Percentiles rank a stretch among this genome's conserved stretches.
Conservation (phyloP, 2,329 filamentous ascomycete species). For the Hirsutella thompsonii region DNA sequence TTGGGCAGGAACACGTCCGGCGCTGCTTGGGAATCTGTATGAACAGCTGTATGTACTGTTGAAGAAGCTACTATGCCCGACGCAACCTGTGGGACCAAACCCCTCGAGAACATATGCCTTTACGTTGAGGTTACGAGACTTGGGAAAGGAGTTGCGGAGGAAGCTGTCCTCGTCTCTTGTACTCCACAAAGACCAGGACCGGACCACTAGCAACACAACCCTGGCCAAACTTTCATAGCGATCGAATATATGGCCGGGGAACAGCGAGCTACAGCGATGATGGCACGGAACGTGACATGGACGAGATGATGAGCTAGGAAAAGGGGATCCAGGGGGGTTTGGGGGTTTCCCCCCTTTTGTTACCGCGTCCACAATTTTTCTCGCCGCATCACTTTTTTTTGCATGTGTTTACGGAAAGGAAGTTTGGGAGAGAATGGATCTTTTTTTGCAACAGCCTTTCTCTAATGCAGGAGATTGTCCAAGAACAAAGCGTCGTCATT, state of each 20-base stretch:
- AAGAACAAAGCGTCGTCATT: not conserved
- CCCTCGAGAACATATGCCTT: too few species aligned
- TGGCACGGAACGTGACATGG: not conserved
- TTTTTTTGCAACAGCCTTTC: constrained; percentile 2
- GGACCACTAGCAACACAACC: too few species aligned
- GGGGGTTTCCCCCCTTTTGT: too few species aligned
- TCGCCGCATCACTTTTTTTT: constrained; percentile 2
- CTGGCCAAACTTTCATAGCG: not conserved
- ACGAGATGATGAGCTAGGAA: not conserved
- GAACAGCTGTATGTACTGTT: not conserved
- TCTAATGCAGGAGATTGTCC: constrained; percentile 1
- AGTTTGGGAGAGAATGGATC: constrained; percentile 3
- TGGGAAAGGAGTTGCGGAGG: too few species aligned
- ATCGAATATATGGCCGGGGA: not conserved
- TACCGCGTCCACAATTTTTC: not conserved
- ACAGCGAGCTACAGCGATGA: not conserved
- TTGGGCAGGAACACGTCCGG: constrained; percentile 8
- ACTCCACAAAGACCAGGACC: too few species aligned
- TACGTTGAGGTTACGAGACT: too few species aligned
- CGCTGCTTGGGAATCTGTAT: constrained; percentile 6
- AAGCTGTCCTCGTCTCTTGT: too few species aligned
- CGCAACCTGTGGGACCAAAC: too few species aligned
- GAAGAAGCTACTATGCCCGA: too few species aligned
- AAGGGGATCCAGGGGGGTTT: constrained; percentile 1
- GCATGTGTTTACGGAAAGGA: constrained; percentile 6